Base-by-base conservation (phyloP, 1,139 yeast species). In the Kluyveromyces sp. region DNA sequence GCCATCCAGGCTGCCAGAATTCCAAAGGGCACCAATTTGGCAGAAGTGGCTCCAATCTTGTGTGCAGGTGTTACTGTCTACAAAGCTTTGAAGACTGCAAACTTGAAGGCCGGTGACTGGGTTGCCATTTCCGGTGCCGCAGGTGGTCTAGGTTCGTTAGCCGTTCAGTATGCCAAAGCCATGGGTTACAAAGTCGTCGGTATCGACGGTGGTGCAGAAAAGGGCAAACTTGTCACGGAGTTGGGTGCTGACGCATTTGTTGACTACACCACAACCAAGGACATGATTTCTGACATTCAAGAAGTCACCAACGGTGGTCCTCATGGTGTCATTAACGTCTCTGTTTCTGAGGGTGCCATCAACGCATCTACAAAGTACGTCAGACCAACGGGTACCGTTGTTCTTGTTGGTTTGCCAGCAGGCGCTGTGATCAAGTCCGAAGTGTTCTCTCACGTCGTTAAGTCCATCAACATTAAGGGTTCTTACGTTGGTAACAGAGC, bases 21-120 rank as follows among this genome's bases (percentile, higher is more conserved):
- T 53, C 83, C 88, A 43, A 61, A 69, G 54, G 80, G 78, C 48
- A 70, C 82, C 43, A 85, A 83, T 58, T 74, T 83, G 60, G 86
- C 88, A 46, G 67, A 70, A 51, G 76, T 78, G 48, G 76, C 94
- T 18, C 94, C 94, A 52, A 77, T 83, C 49, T 67, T 75, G 58
- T 82, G 89, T 66, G 89, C 88, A 36, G 89, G 89, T 66, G 76
- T 82, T 67, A 82, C 89, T 40, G 87, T 80, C 44, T 82, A 80
- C 74, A 80, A 80, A 71, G 88, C 88, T 26, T 67, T 82, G 57
- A 81, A 81, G 71, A 75, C 78, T 40, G 79, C 86, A 45, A 68
- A 72, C 37, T 70, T 78, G 53, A 56, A 54, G 41, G 75, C 87
- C 42, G 89, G 88, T 57, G 76, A 82, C 56, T 80, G 85, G 84